Evolutionary conservation across 1,284 basidiomycete species (phyloP).

Genomic region (Takashimella koratensis): DNA sequence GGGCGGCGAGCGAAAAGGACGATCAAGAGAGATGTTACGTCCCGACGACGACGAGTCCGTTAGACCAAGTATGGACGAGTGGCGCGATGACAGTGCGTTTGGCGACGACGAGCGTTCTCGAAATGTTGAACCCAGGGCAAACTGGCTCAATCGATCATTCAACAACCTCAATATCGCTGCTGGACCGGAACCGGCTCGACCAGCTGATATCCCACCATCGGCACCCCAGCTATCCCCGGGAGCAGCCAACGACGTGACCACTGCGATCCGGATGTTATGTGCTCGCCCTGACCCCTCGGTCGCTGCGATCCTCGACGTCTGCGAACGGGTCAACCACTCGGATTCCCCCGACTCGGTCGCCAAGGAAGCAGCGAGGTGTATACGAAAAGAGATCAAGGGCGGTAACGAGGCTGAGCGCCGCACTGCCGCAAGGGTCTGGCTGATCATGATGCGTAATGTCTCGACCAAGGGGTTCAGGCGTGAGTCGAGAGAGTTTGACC

Average conservation of each 20-base stretch:
- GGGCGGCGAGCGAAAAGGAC: slow-evolving; percentile 13
- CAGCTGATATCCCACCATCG: not conserved
- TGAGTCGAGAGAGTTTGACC: slow-evolving; percentile 20
- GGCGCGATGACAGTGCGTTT: slow-evolving; percentile 11
- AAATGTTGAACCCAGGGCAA: slow-evolving; percentile 12
- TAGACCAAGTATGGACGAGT: slow-evolving; percentile 18
- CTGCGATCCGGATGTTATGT: slow-evolving; percentile 36
- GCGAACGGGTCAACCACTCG: slow-evolving; percentile 45
- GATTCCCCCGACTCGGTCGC: slow-evolving; percentile 32
- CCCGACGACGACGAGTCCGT: slow-evolving; percentile 4
- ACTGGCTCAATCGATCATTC: slow-evolving; percentile 15
- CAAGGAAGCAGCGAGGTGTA: slow-evolving; percentile 43
- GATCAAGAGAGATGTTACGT: not conserved
- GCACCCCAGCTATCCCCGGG: not conserved
- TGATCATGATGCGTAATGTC: slow-evolving; percentile 42
- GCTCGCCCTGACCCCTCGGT: slow-evolving; percentile 30
- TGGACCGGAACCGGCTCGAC: slow-evolving; percentile 13
- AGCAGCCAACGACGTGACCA: slow-evolving; percentile 26
- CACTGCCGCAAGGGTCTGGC: slow-evolving; percentile 44
- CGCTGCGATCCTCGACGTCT: slow-evolving; percentile 37
- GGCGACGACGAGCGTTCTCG: not conserved
- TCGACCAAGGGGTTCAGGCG: slow-evolving; percentile 32
- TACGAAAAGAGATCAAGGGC: slow-evolving; percentile 46
- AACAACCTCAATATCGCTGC: slow-evolving; percentile 16
- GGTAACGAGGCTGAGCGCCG: slow-evolving; percentile 38